phyloP scores from a whole-genome alignment of 208 protist species.

The Wallacemonas sp. region DNA sequence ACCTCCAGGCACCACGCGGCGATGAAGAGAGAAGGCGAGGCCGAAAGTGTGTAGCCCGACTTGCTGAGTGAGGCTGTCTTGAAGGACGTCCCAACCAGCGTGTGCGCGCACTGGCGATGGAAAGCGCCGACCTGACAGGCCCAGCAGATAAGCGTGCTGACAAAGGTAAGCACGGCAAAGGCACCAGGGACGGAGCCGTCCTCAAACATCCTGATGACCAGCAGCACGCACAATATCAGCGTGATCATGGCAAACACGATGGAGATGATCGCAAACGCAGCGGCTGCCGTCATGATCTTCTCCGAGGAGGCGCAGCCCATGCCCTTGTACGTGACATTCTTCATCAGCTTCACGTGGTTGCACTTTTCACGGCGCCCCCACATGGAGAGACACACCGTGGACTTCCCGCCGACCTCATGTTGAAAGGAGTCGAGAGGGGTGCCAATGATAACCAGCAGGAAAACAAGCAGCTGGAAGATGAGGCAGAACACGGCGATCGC shows the following conservation, averaged over 20 bases:
- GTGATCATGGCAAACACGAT: slow-evolving; percentile 21
- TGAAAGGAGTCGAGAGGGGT: slow-evolving; percentile 26
- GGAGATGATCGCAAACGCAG: slow-evolving; percentile 25
- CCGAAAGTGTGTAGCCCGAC: neutral
- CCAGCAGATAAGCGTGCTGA: slow-evolving; percentile 19
- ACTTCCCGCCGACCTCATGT: no score
- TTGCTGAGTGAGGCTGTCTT: neutral
- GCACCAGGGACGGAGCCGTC: slow-evolving; percentile 8
- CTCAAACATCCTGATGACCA: neutral
- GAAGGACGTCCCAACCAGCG: neutral
- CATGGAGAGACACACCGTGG: slow-evolving; percentile 25
- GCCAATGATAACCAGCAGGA: slow-evolving; percentile 18
- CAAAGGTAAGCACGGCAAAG: slow-evolving; percentile 12
- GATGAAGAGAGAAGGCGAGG: slow-evolving; percentile 7
- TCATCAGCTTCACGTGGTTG: neutral
- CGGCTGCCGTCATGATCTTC: slow-evolving; percentile 14
- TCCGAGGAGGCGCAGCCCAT: neutral
- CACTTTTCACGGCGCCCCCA: slow-evolving; percentile 22
- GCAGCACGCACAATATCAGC: slow-evolving; percentile 9
- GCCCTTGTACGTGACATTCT: slow-evolving; percentile 7
- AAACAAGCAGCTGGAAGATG: slow-evolving; percentile 16
- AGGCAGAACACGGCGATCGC: neutral
- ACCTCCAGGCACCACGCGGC: neutral
- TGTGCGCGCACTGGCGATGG: neutral
- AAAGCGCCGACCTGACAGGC: slow-evolving; percentile 6